Conservation (phyloP, 805 yeast species). For the Naumovozyma baii region DNA sequence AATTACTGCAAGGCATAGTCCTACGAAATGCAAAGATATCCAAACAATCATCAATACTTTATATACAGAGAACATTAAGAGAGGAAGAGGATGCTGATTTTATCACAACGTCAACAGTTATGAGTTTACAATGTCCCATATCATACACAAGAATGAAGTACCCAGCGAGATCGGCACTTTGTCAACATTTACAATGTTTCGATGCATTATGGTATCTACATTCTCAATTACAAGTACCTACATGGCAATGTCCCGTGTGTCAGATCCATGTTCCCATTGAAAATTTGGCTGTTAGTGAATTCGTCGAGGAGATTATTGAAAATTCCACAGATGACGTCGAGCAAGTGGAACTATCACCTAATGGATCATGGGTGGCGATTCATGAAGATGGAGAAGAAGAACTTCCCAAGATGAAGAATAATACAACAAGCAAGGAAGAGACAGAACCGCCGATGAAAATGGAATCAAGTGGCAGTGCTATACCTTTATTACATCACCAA, state of each 20-base stretch:
- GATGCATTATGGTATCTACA: slow-evolving; percentile 68
- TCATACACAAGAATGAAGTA: slow-evolving; percentile 57
- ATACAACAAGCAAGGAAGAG: not conserved
- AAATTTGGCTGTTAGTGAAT: slow-evolving; percentile 67
- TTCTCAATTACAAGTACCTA: slow-evolving; percentile 69
- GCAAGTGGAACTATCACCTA: slow-evolving; percentile 52
- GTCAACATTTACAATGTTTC: slow-evolving; percentile 81
- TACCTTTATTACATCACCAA: not conserved
- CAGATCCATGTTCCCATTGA: slow-evolving; percentile 40
- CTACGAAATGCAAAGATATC: slow-evolving; percentile 43
- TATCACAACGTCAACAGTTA: slow-evolving; percentile 52
- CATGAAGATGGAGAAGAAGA: slow-evolving; percentile 19
- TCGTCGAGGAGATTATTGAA: slow-evolving; percentile 50
- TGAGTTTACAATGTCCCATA: slow-evolving; percentile 72
- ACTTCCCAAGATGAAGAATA: slow-evolving; percentile 1
- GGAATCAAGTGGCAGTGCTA: not conserved
- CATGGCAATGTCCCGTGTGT: slow-evolving; percentile 88
- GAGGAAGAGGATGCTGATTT: slow-evolving; percentile 62
- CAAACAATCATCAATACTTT: slow-evolving; percentile 39
- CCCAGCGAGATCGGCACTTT: slow-evolving; percentile 62
- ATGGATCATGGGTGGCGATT: slow-evolving; percentile 62
- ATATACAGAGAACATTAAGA: slow-evolving; percentile 33
- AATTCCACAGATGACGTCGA: slow-evolving; percentile 48
- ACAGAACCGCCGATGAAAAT: not conserved
- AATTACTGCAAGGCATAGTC: slow-evolving; percentile 32